Evolutionary conservation across 2,329 filamentous ascomycete genomes (phyloP), one percentile per base, ranked within the genome.

Genomic region (Nakataea oryzae): DNA sequence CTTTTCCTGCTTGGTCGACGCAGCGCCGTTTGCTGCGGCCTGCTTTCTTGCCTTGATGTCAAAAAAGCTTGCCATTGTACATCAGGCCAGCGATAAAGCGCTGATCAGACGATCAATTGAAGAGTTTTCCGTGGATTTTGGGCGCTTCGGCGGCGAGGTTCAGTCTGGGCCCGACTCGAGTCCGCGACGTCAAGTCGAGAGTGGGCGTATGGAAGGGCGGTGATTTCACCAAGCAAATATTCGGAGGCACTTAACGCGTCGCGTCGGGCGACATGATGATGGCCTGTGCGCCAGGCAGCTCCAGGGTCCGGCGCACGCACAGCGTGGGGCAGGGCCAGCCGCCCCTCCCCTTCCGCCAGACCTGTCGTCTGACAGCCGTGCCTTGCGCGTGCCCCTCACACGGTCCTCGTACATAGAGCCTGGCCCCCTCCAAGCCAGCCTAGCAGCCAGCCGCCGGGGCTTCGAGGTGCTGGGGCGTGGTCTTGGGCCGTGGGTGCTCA

Each of bases 21-120:
- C 75, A 63, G 76, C 73, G 59, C 81, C 82, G 73, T 85, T 88
- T 54, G 84, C 79, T 1, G 89, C 87, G 13, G 87, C 89, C 61
- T 88, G 89, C 71, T 91, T 91, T 47, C 93, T 87, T 61, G 93
- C 93, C 76, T 96, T 96, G 70, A 97, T 83, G 74, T 96, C 93
- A 77, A 99, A 99, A 76, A 99, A 99, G 72, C 85, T 93, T 59
- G 91, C 86, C 89, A 97, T 96, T 57, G 56, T 56, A 30, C 41
- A 9, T 50, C 41, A 24, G 11, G 41, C 21, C 8, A 50, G 1
- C 17, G 5, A 17, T 9, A n/a, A 9, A 9, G 11, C 8, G 7
- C 21, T 24, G 2, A 9, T 50, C 8, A 24, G 11, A 50, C 11
- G 41, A n/a, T 9, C 11, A 50, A 9, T 9, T 50, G 41, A 17